A percentile compares a stretch with the other conserved stretches of the same genome.
These are phyloP conservation scores for Dactylorhiza incarnata DNA, from an alignment of 106 monocot genomes.

Conservation along the genomic window DNA sequence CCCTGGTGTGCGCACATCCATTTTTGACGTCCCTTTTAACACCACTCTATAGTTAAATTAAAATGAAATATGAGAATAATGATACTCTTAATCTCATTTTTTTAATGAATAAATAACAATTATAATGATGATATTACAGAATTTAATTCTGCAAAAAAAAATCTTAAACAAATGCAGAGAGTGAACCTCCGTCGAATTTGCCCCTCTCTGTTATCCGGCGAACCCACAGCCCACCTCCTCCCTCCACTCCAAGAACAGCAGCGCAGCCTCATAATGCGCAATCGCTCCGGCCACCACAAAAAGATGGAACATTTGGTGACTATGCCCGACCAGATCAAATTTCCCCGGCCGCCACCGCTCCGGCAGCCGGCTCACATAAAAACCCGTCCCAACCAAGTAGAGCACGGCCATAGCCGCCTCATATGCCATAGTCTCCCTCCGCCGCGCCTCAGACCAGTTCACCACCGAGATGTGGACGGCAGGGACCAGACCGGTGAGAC, in stretches of 20 bases:
- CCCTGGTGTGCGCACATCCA: too few relatives aligned
- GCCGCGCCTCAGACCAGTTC: constrained; percentile 60
- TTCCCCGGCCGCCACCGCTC: constrained; percentile 74
- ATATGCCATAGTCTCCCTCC: constrained; percentile 47
- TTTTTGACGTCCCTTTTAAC: too few relatives aligned
- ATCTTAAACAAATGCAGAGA: too few relatives aligned
- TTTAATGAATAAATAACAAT: too few relatives aligned
- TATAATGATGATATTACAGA: too few relatives aligned
- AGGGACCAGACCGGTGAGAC: constrained; percentile 62
- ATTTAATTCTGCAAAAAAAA: too few relatives aligned
- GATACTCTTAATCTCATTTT: too few relatives aligned
- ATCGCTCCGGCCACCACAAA: constrained; percentile 68
- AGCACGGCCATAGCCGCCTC: constrained; percentile 63
- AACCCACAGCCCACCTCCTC: constrained; percentile 25
- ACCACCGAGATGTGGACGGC: constrained; percentile 58
- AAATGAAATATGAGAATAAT: too few relatives aligned
- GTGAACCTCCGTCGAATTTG: too few relatives aligned
- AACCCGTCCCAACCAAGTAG: constrained; percentile 50
- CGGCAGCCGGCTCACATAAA: constrained; percentile 68
- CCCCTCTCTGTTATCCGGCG: background rate
- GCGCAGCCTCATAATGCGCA: constrained; percentile 58
- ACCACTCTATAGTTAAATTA: too few relatives aligned
- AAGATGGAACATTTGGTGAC: constrained; percentile 90
- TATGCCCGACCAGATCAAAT: constrained; percentile 70
- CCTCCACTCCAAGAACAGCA: constrained; percentile 45